These are phyloP conservation scores for Magnolia sinica DNA, from an alignment of 164 flowering plant genomes.

Conservation along the genomic window DNA sequence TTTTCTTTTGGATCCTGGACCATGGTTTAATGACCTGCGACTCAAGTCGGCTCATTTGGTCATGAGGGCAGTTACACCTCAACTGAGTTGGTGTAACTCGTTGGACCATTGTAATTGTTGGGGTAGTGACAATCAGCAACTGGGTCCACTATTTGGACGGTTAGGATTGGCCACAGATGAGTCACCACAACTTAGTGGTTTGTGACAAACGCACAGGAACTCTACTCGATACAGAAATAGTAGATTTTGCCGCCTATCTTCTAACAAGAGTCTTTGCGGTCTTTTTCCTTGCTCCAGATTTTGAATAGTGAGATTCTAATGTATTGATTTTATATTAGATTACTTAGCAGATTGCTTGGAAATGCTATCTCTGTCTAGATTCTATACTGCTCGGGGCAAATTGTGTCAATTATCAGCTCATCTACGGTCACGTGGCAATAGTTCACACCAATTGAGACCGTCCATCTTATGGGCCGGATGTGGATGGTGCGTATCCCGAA, in stretches of 20 bases:
- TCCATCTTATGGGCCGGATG: too few species aligned
- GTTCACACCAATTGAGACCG: too few species aligned
- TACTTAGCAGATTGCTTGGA: not conserved
- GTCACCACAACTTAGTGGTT: not conserved
- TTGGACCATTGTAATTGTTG: too few species aligned
- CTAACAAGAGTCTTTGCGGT: not conserved
- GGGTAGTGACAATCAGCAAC: too few species aligned
- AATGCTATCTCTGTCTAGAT: slow-evolving; percentile 2
- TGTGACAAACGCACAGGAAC: not conserved
- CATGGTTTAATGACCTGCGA: too few species aligned
- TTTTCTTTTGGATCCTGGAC: too few species aligned
- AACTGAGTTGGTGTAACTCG: too few species aligned
- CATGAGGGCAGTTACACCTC: too few species aligned
- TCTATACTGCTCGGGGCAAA: not conserved
- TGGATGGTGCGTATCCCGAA: too few species aligned
- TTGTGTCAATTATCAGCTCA: too few species aligned
- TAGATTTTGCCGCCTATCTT: not conserved
- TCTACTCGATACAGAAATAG: not conserved
- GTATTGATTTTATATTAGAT: not conserved
- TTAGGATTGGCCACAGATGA: not conserved
- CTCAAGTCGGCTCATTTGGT: too few species aligned
- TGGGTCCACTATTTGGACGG: not conserved
- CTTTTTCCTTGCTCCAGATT: not conserved
- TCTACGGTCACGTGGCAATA: too few species aligned
- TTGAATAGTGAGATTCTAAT: not conserved